phyloP scores from a whole-genome alignment of 148 eudicot genomes.

The Beta vulgaris region DNA sequence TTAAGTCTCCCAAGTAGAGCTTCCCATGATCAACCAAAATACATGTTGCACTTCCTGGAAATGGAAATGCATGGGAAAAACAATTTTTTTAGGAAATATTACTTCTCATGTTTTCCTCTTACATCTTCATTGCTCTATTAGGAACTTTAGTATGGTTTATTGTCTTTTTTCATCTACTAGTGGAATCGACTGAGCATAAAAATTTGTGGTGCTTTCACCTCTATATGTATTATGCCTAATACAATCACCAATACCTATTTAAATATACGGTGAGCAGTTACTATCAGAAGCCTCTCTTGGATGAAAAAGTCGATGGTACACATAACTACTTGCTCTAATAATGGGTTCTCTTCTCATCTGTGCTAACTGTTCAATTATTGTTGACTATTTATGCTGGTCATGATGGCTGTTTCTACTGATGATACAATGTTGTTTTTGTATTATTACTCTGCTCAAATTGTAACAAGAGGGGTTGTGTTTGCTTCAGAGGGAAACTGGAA shows the following conservation, averaged over 20 bases:
- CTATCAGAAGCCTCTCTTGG: neutral
- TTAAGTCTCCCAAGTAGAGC: no score
- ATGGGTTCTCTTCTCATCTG: neutral
- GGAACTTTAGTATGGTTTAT: no score
- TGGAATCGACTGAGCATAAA: neutral
- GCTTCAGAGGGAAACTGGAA: conserved; percentile 13
- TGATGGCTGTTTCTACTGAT: neutral
- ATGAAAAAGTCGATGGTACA: neutral
- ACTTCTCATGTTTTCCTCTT: no score
- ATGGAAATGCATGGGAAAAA: no score
- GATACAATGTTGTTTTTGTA: neutral
- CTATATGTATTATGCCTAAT: neutral
- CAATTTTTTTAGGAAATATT: no score
- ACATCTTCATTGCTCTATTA: no score
- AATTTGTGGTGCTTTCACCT: neutral
- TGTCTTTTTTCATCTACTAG: no score
- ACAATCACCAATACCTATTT: neutral
- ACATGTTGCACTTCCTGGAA: no score
- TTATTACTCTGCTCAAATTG: neutral
- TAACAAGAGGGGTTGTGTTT: conserved; percentile 11
- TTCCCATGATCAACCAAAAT: no score
- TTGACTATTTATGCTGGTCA: neutral
- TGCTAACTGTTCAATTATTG: neutral
- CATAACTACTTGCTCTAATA: neutral
- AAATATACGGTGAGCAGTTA: neutral